Evolutionary conservation across 164 flowering plant genomes (phyloP), one percentile per base, ranked within the genome.

Genomic region (Vitis amurensis): DNA sequence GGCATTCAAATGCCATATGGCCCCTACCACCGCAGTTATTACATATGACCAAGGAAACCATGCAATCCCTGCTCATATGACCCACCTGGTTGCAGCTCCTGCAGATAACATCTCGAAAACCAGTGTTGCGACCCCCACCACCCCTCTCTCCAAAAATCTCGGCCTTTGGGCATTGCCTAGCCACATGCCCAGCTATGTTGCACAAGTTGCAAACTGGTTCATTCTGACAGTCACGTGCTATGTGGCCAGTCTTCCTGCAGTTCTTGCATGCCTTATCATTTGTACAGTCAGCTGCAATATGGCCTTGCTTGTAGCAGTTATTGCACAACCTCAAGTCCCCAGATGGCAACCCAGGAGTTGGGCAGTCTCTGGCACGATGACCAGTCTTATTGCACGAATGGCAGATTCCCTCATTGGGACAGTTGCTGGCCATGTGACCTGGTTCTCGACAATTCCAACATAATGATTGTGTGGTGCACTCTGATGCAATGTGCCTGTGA

Each of bases 401-500:
- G 81, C 91, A 88, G 61, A 86, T 79, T 27, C 88, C 86, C 37
- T 84, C 87, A 60, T 86, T 88, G 16, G 75, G 73, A 60, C 91
- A 88, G 66, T 79, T 76, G 68, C 78, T 81, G 1, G 91, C 89
- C 77, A 84, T 75, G 74, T 88, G 91, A 8, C 91, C 91, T 0
- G 88, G 82, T 63, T 86, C 88, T 64, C 83, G 75, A 64, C 91
- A 88, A 77, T 86, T 88, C 89, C 89, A 88, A 73, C 89, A 86
- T 64, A 82, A 69, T 44, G 88, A 77, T 62, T 86, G 83, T 14
- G 82, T 76, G 63, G 77, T 78, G 78, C 91, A 88, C 51, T 86
- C 88, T 3, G 88, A 63, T 52, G 89, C 89, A 67, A 88, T 86
- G 68, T 88, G 91, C 85, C 91, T 88, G 78, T 58, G 58, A 50